Base-by-base conservation (phyloP, 257 asterid species). In the Orobanche coerulescens region DNA sequence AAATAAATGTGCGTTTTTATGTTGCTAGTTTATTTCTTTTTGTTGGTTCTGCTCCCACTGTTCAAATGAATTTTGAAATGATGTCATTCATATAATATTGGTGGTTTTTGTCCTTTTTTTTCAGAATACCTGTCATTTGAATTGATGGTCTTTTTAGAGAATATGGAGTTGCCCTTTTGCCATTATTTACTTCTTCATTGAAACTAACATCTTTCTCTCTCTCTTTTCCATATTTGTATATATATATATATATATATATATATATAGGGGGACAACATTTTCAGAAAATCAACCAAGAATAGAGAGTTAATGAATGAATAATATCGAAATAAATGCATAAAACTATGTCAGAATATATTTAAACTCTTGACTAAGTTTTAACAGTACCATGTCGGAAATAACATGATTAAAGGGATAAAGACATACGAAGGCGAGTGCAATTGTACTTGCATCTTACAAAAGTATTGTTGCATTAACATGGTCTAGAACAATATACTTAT, bases 31-130 rank as follows among this genome's bases (percentile, higher is more conserved):
- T 8, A 19, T 56, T 28, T n/a, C 4, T 23, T 39, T 25, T 61
- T 26, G n/a, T n/a, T n/a, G n/a, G n/a, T 16, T 18, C 13, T 30
- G 36, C 3, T 30, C 5, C 7, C 36, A 30, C 3, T 30, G 36
- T 30, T 58, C 46, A 36, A 58, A 67, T 22, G 36, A 59, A 49
- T 58, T 31, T 19, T 33, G 18, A 15, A 18, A 23, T 67, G 31
- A 58, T 48, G 5, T 19, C 31, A 22, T 31, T 23, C 42, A 33
- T 22, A 31, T 46, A 47, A 10, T 16, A 20, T 47, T 30, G 20
- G n/a, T 13, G 25, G 16, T 0, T 28, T 47, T 31, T 19, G 34
- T 66, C 9, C 57, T 28, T 43, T 30, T 8, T 37, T 33, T 56
- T 31, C 25, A 14, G 58, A 56, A 63, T 14, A 54, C 42, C n/a